Percentiles rank a stretch among this genome's conserved stretches.
phyloP scores from a whole-genome alignment of 2,329 filamentous ascomycete genomes.

The Fusarium lyarnte region DNA sequence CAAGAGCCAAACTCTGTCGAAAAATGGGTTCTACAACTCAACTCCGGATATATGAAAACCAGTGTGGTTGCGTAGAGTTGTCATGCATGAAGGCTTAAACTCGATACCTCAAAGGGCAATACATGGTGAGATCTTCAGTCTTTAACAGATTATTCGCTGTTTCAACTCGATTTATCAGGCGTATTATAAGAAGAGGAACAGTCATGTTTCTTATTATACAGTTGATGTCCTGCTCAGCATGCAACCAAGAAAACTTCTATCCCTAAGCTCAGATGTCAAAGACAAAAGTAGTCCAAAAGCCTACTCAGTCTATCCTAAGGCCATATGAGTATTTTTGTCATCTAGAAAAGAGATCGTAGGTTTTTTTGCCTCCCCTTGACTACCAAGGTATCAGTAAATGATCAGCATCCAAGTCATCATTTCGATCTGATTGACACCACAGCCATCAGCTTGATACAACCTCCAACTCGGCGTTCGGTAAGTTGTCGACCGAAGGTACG shows the following conservation, averaged over 20 bases:
- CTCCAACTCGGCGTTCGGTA: not conserved
- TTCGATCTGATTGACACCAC: not conserved
- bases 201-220: not conserved
- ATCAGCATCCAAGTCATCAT: not conserved
- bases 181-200: not conserved
- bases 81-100: not conserved
- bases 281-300: not conserved
- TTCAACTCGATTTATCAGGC: not conserved
- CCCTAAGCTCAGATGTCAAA: not conserved
- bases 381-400: not conserved
- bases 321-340: not conserved
- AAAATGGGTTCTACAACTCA: not conserved
- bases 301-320: not conserved
- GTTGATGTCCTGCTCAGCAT: not conserved
- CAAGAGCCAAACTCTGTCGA: not conserved
- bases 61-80: not conserved
- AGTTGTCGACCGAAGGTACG: not conserved
- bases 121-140: not conserved
- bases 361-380: not conserved
- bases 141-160: not conserved
- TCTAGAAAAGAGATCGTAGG: not conserved
- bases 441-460: not conserved
- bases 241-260: not conserved
- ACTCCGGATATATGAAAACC: not conserved
- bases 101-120: not conserved